Conservation (phyloP, 192 early-diverging fungal genomes). For the Haplosporangium gracile region DNA sequence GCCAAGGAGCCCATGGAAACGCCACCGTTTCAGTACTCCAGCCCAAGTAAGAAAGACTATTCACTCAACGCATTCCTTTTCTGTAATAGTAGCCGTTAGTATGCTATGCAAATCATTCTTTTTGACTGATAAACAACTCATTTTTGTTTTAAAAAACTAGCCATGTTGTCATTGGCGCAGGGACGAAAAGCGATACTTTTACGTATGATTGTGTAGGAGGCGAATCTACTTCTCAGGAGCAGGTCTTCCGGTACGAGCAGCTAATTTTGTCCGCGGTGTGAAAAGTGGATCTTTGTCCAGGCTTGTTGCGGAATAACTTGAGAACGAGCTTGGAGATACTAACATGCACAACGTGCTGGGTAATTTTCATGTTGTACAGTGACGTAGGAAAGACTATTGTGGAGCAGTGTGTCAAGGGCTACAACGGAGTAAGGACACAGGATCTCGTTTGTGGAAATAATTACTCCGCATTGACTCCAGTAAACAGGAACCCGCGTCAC, state of each 20-base stretch:
- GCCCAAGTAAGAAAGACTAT: slow-evolving; percentile 25
- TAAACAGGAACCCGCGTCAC: neutral
- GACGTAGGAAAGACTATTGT: slow-evolving; percentile 70
- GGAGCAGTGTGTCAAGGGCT: slow-evolving; percentile 76
- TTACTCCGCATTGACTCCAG: neutral
- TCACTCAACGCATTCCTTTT: neutral
- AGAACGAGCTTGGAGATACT: neutral
- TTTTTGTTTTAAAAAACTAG: slow-evolving; percentile 9
- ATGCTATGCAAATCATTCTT: neutral
- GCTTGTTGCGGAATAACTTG: neutral
- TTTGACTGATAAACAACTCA: neutral
- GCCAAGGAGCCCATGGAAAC: slow-evolving; percentile 23
- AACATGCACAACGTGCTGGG: neutral
- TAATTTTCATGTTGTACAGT: slow-evolving; percentile 36
- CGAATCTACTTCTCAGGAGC: slow-evolving; percentile 64
- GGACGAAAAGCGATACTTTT: slow-evolving; percentile 70
- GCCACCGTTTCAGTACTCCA: slow-evolving; percentile 19
- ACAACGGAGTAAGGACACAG: slow-evolving; percentile 65
- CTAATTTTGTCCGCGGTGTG: slow-evolving; percentile 54
- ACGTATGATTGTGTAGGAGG: slow-evolving; percentile 77
- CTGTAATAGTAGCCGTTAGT: neutral
- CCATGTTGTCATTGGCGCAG: slow-evolving; percentile 59
- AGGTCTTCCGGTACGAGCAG: slow-evolving; percentile 51
- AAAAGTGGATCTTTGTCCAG: neutral
- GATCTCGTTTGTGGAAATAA: neutral